Conservation (phyloP, 148 eudicot genomes). For the Vaccinium corymbosum region DNA sequence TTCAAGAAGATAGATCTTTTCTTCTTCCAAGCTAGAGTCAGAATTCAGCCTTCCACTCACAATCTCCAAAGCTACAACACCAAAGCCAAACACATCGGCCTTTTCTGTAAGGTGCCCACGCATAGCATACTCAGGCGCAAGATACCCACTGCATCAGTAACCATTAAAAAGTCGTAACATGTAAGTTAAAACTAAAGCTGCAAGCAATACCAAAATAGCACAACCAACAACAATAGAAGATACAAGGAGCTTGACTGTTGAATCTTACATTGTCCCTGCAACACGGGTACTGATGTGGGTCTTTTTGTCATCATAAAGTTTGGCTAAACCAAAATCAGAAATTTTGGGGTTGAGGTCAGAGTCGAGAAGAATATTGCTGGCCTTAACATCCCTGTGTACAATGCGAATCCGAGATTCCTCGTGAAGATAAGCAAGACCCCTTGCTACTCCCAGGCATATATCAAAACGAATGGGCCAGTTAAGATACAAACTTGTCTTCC, state of each 20-base stretch:
- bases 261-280: slow-evolving; percentile 86
- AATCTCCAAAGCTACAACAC: slow-evolving; percentile 79
- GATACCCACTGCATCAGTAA: slow-evolving; percentile 60
- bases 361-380: slow-evolving; percentile 88
- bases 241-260: background rate
- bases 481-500: slow-evolving; percentile 38
- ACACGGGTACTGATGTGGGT: slow-evolving; percentile 92
- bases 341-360: slow-evolving; percentile 84
- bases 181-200: slow-evolving; percentile 10
- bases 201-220: background rate
- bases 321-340: slow-evolving; percentile 95
- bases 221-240: background rate
- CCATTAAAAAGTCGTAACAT: background rate
- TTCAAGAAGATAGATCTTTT: slow-evolving; percentile 74
- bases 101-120: slow-evolving; percentile 92
- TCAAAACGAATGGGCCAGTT: slow-evolving; percentile 37
- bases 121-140: slow-evolving; percentile 97
- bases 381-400: slow-evolving; percentile 89
- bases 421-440: slow-evolving; percentile 83
- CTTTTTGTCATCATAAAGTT: slow-evolving; percentile 80
- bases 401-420: slow-evolving; percentile 74
- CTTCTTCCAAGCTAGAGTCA: slow-evolving; percentile 49
- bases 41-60: slow-evolving; percentile 73
- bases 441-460: slow-evolving; percentile 41
- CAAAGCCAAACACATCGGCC: slow-evolving; percentile 88